A percentile compares a stretch with the other conserved stretches of the same genome.
These are phyloP conservation scores for Catenaria anguillulae DNA, from an alignment of 371 early-diverging fungal genomes.

Conservation along the genomic window DNA sequence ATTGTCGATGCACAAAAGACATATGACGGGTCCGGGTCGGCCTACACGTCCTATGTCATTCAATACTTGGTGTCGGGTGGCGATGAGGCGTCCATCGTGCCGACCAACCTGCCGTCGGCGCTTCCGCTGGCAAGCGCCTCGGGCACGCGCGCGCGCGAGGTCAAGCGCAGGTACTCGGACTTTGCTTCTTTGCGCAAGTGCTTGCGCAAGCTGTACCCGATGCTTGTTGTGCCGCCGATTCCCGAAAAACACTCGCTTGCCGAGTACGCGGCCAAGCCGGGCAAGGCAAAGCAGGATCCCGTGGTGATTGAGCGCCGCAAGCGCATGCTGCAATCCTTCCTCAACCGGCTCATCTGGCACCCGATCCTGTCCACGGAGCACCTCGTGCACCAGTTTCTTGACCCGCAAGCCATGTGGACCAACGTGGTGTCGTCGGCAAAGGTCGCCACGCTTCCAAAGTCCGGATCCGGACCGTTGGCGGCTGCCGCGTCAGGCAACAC, in stretches of 20 bases:
- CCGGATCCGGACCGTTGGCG: constrained; percentile 17
- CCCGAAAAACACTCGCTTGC: constrained; percentile 87
- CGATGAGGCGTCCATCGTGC: too few relatives aligned
- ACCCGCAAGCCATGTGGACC: constrained; percentile 43
- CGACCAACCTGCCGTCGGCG: neutral
- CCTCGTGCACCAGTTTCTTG: constrained; percentile 75
- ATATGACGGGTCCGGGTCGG: constrained; percentile 18
- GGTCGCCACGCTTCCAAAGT: constrained; percentile 41
- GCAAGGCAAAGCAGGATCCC: constrained; percentile 71
- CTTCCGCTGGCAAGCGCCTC: constrained; percentile 1
- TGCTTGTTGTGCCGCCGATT: constrained; percentile 76
- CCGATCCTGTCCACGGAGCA: constrained; percentile 70
- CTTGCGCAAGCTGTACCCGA: constrained; percentile 60
- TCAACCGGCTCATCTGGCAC: constrained; percentile 64
- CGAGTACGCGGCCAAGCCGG: constrained; percentile 67
- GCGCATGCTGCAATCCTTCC: constrained; percentile 73
- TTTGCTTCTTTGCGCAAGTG: constrained; percentile 72
- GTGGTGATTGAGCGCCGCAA: constrained; percentile 70
- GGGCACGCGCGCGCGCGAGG: too few relatives aligned
- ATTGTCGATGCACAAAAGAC: constrained; percentile 14
- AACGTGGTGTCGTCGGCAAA: constrained; percentile 51
- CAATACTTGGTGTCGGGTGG: constrained; percentile 13
- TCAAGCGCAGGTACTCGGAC: constrained; percentile 77
- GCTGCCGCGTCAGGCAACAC: constrained; percentile 14
- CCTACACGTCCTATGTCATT: constrained; percentile 29